phyloP scores from a whole-genome alignment of 2,329 filamentous ascomycete species.

The Pestalotiopsis sp. region DNA sequence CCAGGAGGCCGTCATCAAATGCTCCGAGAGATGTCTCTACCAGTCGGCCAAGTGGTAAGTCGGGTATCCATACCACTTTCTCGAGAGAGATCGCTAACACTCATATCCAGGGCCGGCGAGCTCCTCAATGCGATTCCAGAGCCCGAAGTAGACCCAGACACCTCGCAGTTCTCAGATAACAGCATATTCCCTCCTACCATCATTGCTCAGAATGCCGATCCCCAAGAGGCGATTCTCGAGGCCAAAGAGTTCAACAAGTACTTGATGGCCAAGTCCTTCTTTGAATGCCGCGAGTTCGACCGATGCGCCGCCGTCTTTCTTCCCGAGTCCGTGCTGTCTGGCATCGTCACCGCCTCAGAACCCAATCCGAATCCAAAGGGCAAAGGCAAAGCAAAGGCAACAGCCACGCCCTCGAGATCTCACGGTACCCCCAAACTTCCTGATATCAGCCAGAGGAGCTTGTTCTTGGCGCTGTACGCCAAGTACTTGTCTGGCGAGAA shows the following conservation, averaged over 20 bases:
- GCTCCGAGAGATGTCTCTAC: conserved; percentile 92
- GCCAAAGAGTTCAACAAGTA: conserved; percentile 79
- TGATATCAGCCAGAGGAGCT: conserved; percentile 79
- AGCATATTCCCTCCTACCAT: conserved; percentile 46
- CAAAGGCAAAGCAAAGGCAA: conserved; percentile 65
- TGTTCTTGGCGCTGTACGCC: conserved; percentile 90
- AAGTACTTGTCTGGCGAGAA: conserved; percentile 94
- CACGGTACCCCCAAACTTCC: conserved; percentile 39
- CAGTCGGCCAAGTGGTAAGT: conserved; percentile 92
- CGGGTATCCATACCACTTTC: neutral
- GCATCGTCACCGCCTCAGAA: conserved; percentile 55
- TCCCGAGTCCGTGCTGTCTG: conserved; percentile 74
- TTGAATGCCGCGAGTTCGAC: conserved; percentile 93
- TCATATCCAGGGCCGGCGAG: conserved; percentile 76
- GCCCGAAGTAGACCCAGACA: conserved; percentile 29
- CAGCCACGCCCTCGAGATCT: conserved; percentile 25
- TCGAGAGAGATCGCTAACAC: conserved; percentile 7
- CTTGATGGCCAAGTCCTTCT: conserved; percentile 88
- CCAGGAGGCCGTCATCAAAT: conserved; percentile 84
- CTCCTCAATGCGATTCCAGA: conserved; percentile 81
- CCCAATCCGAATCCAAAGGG: conserved; percentile 37
- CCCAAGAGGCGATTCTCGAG: conserved; percentile 74
- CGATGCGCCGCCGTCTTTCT: conserved; percentile 88
- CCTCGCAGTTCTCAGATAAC: conserved; percentile 27
- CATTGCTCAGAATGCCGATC: conserved; percentile 61